Percentiles rank a stretch among this genome's conserved stretches.
phyloP scores from a whole-genome alignment of 2,329 filamentous ascomycete species.

The Fusarium protoensiforme region DNA sequence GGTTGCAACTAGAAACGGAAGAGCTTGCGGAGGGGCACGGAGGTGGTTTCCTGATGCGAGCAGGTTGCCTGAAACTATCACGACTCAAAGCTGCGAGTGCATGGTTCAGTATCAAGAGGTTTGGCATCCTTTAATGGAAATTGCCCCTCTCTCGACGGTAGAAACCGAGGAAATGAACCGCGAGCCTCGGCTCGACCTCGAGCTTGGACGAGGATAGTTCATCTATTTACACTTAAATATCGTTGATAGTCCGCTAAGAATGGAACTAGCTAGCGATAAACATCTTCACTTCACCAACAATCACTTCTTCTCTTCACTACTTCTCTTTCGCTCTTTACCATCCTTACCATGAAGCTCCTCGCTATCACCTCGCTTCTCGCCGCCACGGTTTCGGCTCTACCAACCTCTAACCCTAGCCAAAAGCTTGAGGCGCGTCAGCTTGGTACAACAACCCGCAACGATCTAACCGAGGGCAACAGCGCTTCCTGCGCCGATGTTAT shows the following conservation, averaged over 20 bases:
- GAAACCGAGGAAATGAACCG: neutral
- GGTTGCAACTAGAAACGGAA: neutral
- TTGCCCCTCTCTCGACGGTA: neutral
- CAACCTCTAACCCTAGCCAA: conserved; percentile 2
- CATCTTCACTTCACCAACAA: neutral
- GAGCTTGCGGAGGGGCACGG: neutral
- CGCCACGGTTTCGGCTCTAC: conserved; percentile 28
- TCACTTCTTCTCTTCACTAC: neutral
- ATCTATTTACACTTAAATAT: neutral
- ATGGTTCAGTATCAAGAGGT: neutral
- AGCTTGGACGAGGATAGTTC: neutral
- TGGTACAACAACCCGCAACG: conserved; percentile 33
- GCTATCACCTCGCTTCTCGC: conserved; percentile 27
- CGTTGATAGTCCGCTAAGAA: neutral
- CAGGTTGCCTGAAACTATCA: neutral
- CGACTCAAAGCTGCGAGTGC: neutral
- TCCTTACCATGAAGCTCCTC: conserved; percentile 30
- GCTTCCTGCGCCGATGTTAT: conserved; percentile 50
- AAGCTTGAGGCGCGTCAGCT: conserved; percentile 31
- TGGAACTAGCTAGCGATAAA: too few species aligned
- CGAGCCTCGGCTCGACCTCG: neutral
- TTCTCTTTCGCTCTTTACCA: neutral
- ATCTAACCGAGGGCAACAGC: conserved; percentile 43
- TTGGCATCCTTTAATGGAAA: neutral
- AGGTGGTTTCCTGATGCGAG: neutral